Conservation (phyloP, 345 rosid genomes). For the Abelmoschus esculentus region DNA sequence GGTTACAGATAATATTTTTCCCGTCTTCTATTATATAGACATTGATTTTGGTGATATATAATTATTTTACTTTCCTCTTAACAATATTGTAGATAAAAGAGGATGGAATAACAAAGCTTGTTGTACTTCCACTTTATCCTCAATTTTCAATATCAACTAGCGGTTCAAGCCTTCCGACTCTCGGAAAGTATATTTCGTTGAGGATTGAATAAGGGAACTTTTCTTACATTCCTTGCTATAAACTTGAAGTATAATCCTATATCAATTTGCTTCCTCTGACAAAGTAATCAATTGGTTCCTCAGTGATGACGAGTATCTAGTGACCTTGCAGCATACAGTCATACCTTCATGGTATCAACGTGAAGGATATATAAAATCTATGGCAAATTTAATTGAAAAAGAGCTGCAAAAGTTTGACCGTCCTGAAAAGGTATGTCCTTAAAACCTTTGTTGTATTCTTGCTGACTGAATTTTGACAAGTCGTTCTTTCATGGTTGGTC, state of each 20-base stretch:
- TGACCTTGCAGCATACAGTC: slow-evolving; percentile 96
- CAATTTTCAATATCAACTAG: slow-evolving; percentile 98
- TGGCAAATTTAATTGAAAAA: slow-evolving; percentile 72
- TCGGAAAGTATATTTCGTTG: slow-evolving; percentile 90
- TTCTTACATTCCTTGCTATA: slow-evolving; percentile 2
- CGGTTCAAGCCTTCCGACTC: slow-evolving; percentile 94
- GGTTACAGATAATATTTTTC: neutral
- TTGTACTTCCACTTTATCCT: slow-evolving; percentile 97
- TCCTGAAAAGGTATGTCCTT: slow-evolving; percentile 56
- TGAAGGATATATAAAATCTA: slow-evolving; percentile 85
- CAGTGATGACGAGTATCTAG: slow-evolving; percentile 97
- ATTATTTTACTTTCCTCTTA: neutral
- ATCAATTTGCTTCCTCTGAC: slow-evolving; percentile 14
- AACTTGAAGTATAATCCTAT: slow-evolving; percentile 2
- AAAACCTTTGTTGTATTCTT: neutral
- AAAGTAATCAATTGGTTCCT: slow-evolving; percentile 17
- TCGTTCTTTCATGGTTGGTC: neutral
- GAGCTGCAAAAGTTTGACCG: slow-evolving; percentile 57
- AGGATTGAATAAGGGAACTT: slow-evolving; percentile 7
- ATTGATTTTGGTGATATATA: neutral
- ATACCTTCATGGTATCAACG: slow-evolving; percentile 99
- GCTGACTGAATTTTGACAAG: neutral
- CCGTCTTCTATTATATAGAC: neutral
- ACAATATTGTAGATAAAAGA: slow-evolving; percentile 53
- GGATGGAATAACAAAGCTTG: slow-evolving; percentile 86